Base-by-base conservation (phyloP, 176 grass and related monocot genomes). In the Aegilops bicornis region DNA sequence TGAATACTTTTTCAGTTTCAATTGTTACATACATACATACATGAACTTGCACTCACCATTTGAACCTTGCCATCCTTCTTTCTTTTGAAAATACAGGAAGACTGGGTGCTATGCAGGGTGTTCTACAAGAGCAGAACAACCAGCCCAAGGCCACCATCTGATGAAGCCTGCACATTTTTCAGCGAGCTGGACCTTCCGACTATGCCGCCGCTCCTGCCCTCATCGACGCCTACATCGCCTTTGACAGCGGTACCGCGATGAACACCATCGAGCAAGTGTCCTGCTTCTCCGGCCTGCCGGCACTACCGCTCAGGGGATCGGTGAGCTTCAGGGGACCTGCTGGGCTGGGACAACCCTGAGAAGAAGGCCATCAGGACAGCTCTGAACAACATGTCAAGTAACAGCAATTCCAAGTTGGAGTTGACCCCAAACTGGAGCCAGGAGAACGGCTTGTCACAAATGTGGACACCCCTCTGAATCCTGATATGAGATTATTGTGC, bases 61-160 rank as follows among this genome's bases (percentile, higher is more conserved):
- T 79, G 32, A 32, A 74, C 58, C 22, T 27, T 36, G 73, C 6
- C 39, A 65, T 10, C 7, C 24, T 40, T 74, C 35, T 52, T 48
- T n/a, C 29, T 45, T 33, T 32, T 33, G 32, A 33, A 33, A 33
- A 33, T 33, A 35, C 78, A 94, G 89, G 92, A 91, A 58, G 89
- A 91, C 85, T 94, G 92, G 92, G 92, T 94, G 52, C 80, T 94
- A 13, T 94, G 92, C 81, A 89, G 92, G 80, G 92, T 94, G n/a
- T 89, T 91, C 43, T 91, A 89, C 89, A 94, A 91, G 83, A 91
- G 66, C 73, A 87, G 89, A 79, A 87, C 75, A 36, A 90, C 85
- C 27, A 79, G 43, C 8, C 80, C 75, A 79, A 61, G 76, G 35
- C 75, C 60, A 87, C 11, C 33, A n/a, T 74, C 80, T 60, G 76